Base-by-base conservation (phyloP, 495 filamentous ascomycete species). In the Alectoria sarmentosa region DNA sequence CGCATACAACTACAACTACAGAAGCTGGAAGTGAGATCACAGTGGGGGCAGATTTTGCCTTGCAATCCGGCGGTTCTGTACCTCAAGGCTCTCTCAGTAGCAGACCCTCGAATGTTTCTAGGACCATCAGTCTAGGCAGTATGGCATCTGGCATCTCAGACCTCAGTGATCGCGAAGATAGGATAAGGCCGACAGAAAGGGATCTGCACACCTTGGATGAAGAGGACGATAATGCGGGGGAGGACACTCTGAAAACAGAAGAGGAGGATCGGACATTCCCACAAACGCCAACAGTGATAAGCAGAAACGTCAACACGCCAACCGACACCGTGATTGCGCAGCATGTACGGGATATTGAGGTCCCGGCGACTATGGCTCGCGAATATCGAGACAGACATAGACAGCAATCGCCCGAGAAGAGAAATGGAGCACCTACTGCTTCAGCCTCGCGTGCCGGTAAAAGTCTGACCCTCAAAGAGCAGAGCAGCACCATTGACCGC, bases 401-500 rank as follows among this genome's bases (percentile, higher is more conserved):
- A 66, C 82, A 68, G 73, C 76, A 73, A 57, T 86, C 73, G 68
- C 86, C 75, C 67, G 83, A 77, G 63, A 88, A 81, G 76, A 82
- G 73, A 59, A 67, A 75, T 10, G 76, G 75, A 23, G 72, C 78
- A 32, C 77, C 75, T 48, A 79, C 85, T 10, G 81, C 86, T 15
- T 79, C 76, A n/a, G n/a, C n/a, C 23, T 80, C 79, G 62, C 80
- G 85, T 42, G 84, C 83, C 61, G 90, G 89, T 48, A 90, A 88
- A 69, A 94, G 86, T 67, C 81, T 98, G 78, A 98, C 95, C 0
- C 78, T 98, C 19, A 97, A 98, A 74, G 94, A 98, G 73, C 94
- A 98, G 74, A 96, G 91, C 67, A 94, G 88, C 72, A 96, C 91
- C 30, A 97, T 98, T 66, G 94, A 98, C 73, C 86, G 92, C 36